Evolutionary conservation across 345 rosid species (phyloP), one percentile per base, ranked within the genome.

Genomic region (Rhodamnia rubescens): DNA sequence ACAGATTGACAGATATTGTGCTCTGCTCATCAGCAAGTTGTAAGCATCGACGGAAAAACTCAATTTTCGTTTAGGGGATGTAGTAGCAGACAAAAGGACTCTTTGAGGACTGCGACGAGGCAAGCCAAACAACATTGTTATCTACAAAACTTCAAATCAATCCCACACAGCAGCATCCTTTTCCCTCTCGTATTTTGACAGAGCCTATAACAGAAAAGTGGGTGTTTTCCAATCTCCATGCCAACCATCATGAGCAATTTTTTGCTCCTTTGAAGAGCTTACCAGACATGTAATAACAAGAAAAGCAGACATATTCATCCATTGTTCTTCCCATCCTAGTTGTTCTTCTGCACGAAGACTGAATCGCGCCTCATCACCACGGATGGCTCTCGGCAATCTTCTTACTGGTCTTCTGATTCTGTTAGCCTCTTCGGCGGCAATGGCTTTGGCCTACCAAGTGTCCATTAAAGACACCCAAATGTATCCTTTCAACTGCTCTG

Each of bases 401-500:
- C 87, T 89, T 54, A 81, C 16, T 24, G 47, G 80, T 81, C 83
- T 83, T 40, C 59, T 90, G 56, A 27, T 74, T 85, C 52, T 84
- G 20, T 5, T 87, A 52, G 86, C 81, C 64, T 58, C 64, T 58
- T 54, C 29, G n/a, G 44, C 87, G 4, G 83, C 74, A 12, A 12
- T 14, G 53, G 74, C 75, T 85, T 53, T 61, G 12, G 75, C 82
- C 52, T 69, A 86, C 3, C 82, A 26, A 8, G 57, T 11, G 22
- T 81, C 69, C 40, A 40, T 13, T 47, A 36, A 82, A 11, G n/a
- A 87, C 15, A 24, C 27, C 4, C 83, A 51, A 27, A 81, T 85
- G 88, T 42, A 82, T 85, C 83, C 89, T 80, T 83, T 91, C 27
- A 51, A 80, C 61, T 92, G 94, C 90, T 64, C 81, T 21, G 22